Evolutionary conservation across 169 alveolate genomes (phyloP), one percentile per base, ranked within the genome.

Genomic region (Plasmodium coatneyi): DNA sequence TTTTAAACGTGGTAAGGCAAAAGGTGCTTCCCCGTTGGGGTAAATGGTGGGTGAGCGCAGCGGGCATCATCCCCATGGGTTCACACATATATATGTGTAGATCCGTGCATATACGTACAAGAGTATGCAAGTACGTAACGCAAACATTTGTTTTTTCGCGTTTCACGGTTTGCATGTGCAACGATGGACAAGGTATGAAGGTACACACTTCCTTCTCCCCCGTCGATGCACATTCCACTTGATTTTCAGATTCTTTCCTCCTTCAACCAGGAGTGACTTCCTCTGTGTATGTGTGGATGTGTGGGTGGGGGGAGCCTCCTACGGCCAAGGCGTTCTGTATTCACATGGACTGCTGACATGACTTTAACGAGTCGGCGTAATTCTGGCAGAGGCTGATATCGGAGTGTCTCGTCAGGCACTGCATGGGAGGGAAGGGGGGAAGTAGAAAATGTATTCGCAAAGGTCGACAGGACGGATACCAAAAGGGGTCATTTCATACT

Each of bases 321-420:
- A 5, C 56, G n/a, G 19, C 34, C 46, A 22, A 41, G 28, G 43
- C 25, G 43, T 74, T 5, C n/a, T 74, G 43, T 30, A 16, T 16
- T 89, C 74, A 91, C 95, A 91, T 91, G 5, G 84, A 80, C 41
- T 91, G 95, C 12, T 91, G 95, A 22, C 95, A 91, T 43, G 95
- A 80, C 28, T 91, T 91, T 32, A 91, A 71, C 7, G 95, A 91
- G 74, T 91, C 92, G 28, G 95, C 95, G 52, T 91, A 91, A 25
- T 91, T 91, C 54, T 91, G 95, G 52, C 95, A 91, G 36, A 91
- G 32, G 43, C 95, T 91, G 30, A 91, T 71, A 39, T 91, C 95
- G 0, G 95, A 74, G 74, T 91, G 95, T 25, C 84, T 66, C 95
- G 76, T 80, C 71, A 91, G 46, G 39, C 95, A 91, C 95, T 91